A percentile compares a stretch with the other conserved stretches of the same genome.
These are phyloP conservation scores for Wickerhamomyces pijperi DNA, from an alignment of 805 yeast genomes.

Conservation along the genomic window DNA sequence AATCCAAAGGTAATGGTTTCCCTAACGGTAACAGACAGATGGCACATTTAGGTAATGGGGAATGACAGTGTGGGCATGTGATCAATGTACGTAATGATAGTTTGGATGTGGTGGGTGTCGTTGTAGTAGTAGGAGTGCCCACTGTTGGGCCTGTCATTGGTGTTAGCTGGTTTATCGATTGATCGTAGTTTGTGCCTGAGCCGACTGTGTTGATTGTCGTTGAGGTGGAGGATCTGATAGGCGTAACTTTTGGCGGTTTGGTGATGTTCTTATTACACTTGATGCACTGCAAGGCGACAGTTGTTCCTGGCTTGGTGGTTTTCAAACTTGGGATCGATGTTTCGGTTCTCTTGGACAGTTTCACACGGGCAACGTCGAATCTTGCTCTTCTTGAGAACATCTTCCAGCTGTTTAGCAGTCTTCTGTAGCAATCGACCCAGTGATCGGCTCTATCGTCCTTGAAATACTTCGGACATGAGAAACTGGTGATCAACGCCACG, in stretches of 20 bases:
- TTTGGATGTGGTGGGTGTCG: slow-evolving; percentile 3
- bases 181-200: slow-evolving; percentile 3
- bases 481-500: slow-evolving; percentile 70
- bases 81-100: slow-evolving; percentile 6
- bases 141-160: background rate
- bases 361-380: slow-evolving; percentile 72
- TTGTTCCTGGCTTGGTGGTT: slow-evolving; percentile 43
- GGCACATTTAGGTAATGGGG: slow-evolving; percentile 82
- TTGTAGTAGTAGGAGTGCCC: background rate
- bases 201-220: background rate
- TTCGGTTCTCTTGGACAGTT: slow-evolving; percentile 40
- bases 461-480: slow-evolving; percentile 79
- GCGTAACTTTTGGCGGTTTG: slow-evolving; percentile 15
- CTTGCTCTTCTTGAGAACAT: slow-evolving; percentile 69
- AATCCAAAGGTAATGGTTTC: slow-evolving; percentile 35
- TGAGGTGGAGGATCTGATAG: background rate
- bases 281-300: slow-evolving; percentile 70
- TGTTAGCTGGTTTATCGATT: background rate
- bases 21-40: slow-evolving; percentile 79
- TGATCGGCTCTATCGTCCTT: slow-evolving; percentile 57
- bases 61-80: slow-evolving; percentile 76
- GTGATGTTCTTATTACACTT: slow-evolving; percentile 71
- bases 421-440: slow-evolving; percentile 69
- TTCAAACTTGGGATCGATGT: slow-evolving; percentile 27
- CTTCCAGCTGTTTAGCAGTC: slow-evolving; percentile 68